Evolutionary conservation across 495 filamentous ascomycete genomes (phyloP).

Genomic region (Polyplosphaeria fusca): DNA sequence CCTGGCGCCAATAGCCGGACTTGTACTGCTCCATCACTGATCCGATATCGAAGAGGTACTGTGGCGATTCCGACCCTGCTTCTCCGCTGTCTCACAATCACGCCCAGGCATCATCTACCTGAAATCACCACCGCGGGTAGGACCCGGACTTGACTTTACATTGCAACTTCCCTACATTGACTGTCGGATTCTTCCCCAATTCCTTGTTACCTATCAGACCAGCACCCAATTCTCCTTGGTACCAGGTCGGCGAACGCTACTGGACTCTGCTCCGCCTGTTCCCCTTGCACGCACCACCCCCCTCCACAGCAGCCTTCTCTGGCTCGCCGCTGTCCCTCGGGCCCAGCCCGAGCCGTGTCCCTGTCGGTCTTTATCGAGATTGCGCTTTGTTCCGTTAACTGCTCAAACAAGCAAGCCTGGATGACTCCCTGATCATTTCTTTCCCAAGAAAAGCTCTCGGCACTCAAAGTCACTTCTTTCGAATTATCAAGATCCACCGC

Average conservation of each 20-base stretch:
- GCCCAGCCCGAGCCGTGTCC: too few relatives aligned
- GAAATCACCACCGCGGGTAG: slow-evolving; percentile 7
- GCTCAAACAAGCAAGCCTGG: too few relatives aligned
- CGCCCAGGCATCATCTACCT: background rate
- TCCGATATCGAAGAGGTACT: slow-evolving; percentile 26
- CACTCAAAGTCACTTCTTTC: slow-evolving; percentile 3
- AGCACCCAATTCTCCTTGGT: slow-evolving; percentile 24
- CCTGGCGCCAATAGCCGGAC: background rate
- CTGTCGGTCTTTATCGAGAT: too few relatives aligned
- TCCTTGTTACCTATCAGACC: slow-evolving; percentile 14
- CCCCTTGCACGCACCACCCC: slow-evolving; percentile 4
- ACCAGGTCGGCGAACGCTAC: slow-evolving; percentile 13
- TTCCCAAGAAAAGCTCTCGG: slow-evolving; percentile 14
- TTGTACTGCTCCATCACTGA: background rate
- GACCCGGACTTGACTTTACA: slow-evolving; percentile 17
- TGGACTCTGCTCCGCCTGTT: slow-evolving; percentile 14
- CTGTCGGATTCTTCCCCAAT: slow-evolving; percentile 15
- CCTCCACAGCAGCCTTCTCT: slow-evolving; percentile 2
- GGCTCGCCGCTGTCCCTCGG: background rate
- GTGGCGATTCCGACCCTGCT: slow-evolving; percentile 13
- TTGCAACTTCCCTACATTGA: slow-evolving; percentile 31
- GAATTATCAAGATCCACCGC: slow-evolving; percentile 5
- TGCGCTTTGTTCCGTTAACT: too few relatives aligned
- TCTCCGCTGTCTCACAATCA: slow-evolving; percentile 7
- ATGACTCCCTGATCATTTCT: slow-evolving; percentile 23